Base-by-base conservation (phyloP, 192 early-diverging fungal genomes). In the Backusella macrospora region DNA sequence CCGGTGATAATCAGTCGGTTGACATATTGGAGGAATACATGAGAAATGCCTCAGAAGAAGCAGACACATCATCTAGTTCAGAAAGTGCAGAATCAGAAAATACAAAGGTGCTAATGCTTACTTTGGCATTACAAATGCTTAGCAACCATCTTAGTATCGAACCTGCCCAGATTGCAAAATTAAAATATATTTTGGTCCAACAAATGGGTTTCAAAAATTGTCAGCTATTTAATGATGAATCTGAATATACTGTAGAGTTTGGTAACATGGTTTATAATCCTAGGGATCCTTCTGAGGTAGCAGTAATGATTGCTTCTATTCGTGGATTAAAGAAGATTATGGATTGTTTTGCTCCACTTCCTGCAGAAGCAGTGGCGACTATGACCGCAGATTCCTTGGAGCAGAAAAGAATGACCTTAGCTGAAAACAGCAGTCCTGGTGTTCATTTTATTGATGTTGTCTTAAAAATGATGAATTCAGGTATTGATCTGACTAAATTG, bases 61-160 rank as follows among this genome's bases (percentile, higher is more conserved):
- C 34, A 34, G 65, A 23, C 18, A 29, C 38, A 10, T 18, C 21
- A 16, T 45, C 23, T 14, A 45, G 21, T 8, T 39, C 26, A 0
- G 71, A 73, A 46, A 68, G 65, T 14, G 48, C 52, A 5, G 83
- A 85, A 67, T 47, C 69, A 8, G 73, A 85, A 48, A 85, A 85
- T 65, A 43, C 75, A 29, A 80, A 76, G 44, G 75, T 83, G 44
- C 18, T 79, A 15, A 73, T 89, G 70, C 45, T 86, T 48, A 84
- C 77, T 4, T 62, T 89, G 39, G 86, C 85, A 1, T 67, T 89
- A 8, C 86, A 89, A 72, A 89, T 89, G 88, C 73, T 86, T 1
- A 85, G 81, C 9, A 83, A 84, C 64, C 83, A 84, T 15, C 74
- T 82, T 15, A 78, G 78, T 59, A 84, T 86, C 1, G 76, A 65